Conservation (phyloP, 2,329 filamentous ascomycete species). For the Diatrype stigma region DNA sequence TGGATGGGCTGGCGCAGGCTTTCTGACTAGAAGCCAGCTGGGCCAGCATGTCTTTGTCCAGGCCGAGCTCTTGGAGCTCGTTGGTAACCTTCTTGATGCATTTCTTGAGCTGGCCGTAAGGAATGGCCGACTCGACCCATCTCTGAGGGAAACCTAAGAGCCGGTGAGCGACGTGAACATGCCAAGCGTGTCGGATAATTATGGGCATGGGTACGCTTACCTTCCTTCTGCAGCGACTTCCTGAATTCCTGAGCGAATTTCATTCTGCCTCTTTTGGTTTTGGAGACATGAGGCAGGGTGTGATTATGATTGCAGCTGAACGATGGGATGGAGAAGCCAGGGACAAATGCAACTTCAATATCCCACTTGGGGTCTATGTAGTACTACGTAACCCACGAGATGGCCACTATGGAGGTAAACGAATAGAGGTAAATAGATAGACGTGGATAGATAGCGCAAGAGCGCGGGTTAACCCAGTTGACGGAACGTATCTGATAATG, state of each 20-base stretch:
- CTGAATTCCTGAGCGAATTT: slow-evolving; percentile 83
- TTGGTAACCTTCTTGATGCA: slow-evolving; percentile 75
- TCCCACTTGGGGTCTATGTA: too few relatives aligned
- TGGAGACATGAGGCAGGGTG: neutral
- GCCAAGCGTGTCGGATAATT: neutral
- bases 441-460: too few relatives aligned
- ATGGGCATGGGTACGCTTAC: slow-evolving; percentile 24
- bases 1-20: slow-evolving; percentile 38
- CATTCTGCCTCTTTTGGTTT: slow-evolving; percentile 45
- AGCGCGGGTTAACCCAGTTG: neutral
- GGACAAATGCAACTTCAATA: too few relatives aligned
- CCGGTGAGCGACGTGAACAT: neutral
- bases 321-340: too few relatives aligned
- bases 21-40: slow-evolving; percentile 54
- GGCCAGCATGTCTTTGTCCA: slow-evolving; percentile 67
- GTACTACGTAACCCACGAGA: too few relatives aligned
- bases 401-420: too few relatives aligned
- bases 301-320: neutral
- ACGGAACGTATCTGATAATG: neutral
- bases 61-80: slow-evolving; percentile 67
- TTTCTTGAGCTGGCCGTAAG: slow-evolving; percentile 83
- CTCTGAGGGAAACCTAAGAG: slow-evolving; percentile 63
- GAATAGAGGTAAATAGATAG: too few relatives aligned
- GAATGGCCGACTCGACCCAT: slow-evolving; percentile 71
- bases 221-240: slow-evolving; percentile 61